These are phyloP conservation scores for Oropetium thomaeum DNA, from an alignment of 176 grass and related monocot species.

Conservation along the genomic window DNA sequence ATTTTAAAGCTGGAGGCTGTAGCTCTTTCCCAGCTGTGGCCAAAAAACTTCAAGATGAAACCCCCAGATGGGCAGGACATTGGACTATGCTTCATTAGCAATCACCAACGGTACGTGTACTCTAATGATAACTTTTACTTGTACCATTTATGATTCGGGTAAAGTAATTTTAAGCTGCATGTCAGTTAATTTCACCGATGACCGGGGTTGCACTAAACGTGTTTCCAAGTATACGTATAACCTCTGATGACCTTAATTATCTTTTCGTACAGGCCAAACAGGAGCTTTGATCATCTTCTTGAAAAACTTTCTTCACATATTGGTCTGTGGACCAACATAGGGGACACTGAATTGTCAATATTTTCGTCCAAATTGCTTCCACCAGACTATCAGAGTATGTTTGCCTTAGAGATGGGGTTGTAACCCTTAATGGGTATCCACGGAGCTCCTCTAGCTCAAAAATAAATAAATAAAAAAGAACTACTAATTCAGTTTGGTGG, in stretches of 20 bases:
- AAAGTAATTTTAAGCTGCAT: slow-evolving; percentile 18
- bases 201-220: background rate
- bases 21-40: slow-evolving; percentile 45
- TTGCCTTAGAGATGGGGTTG: too few species aligned
- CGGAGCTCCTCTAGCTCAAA: too few species aligned
- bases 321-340: slow-evolving; percentile 46
- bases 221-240: background rate
- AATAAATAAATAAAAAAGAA: too few species aligned
- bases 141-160: background rate
- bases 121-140: slow-evolving; percentile 13
- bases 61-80: slow-evolving; percentile 58
- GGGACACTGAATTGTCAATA: slow-evolving; percentile 40
- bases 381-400: slow-evolving; percentile 59
- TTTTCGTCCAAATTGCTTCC: slow-evolving; percentile 68
- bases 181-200: background rate
- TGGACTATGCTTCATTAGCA: slow-evolving; percentile 59
- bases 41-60: slow-evolving; percentile 55
- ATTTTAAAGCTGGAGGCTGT: slow-evolving; percentile 61
- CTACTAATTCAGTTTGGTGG: too few species aligned
- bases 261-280: slow-evolving; percentile 41
- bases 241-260: background rate
- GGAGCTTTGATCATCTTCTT: slow-evolving; percentile 51
- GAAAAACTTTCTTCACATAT: slow-evolving; percentile 47
- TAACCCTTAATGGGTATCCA: too few species aligned
- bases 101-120: slow-evolving; percentile 35